Evolutionary conservation across 768 basidiomycete species (phyloP).

Genomic region (Suillus hirtellus): DNA sequence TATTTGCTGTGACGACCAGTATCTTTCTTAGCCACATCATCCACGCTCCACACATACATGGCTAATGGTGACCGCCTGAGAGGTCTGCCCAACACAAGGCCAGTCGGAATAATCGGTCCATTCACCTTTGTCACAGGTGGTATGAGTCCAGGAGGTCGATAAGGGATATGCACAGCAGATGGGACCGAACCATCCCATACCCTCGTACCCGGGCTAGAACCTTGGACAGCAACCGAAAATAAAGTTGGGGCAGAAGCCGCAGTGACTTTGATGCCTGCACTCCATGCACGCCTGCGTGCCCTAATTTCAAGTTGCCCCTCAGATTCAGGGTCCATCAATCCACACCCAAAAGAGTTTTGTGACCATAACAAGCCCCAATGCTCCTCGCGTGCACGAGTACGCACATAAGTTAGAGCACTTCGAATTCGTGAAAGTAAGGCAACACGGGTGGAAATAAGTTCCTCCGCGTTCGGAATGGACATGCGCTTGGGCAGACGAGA

Average conservation of each 20-base stretch:
- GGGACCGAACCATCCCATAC: constrained; percentile 21
- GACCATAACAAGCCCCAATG: constrained; percentile 40
- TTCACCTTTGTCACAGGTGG: constrained; percentile 11
- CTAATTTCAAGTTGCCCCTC: constrained; percentile 52
- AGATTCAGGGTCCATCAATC: constrained; percentile 21
- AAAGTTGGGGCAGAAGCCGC: constrained; percentile 5
- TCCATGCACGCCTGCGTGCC: constrained; percentile 67
- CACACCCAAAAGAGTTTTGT: not conserved
- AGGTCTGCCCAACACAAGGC: constrained; percentile 52
- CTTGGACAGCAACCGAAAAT: not conserved
- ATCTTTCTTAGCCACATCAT: constrained; percentile 34
- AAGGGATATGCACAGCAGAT: not conserved
- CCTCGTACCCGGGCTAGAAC: constrained; percentile 7
- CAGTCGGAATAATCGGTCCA: constrained; percentile 30
- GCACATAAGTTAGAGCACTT: constrained; percentile 42
- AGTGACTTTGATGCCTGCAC: constrained; percentile 48
- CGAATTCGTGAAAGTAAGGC: constrained; percentile 39
- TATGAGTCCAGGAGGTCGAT: constrained; percentile 25
- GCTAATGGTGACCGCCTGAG: constrained; percentile 53
- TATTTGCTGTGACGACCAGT: constrained; percentile 13
- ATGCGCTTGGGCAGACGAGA: constrained; percentile 14
- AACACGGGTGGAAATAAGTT: constrained; percentile 19
- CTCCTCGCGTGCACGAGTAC: constrained; percentile 42
- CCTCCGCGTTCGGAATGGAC: constrained; percentile 11
- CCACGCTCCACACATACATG: constrained; percentile 37